Percentiles rank a stretch among this genome's conserved stretches.
phyloP scores from a whole-genome alignment of 495 filamentous ascomycete species.

The Cladorrhinum samala region DNA sequence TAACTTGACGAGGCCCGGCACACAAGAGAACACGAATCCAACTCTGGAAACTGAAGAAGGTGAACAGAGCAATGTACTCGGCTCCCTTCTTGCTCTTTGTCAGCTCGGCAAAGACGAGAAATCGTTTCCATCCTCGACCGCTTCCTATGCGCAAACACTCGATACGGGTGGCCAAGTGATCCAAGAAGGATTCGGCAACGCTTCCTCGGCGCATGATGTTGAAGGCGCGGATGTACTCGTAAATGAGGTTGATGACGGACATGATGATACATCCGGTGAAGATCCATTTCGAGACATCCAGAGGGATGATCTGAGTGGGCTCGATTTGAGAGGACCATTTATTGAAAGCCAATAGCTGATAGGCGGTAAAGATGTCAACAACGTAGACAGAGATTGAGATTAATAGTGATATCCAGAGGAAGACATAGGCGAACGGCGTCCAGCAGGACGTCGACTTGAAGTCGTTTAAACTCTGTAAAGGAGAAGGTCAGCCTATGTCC shows the following conservation, averaged over 20 bases:
- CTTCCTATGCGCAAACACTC: slow-evolving; percentile 68
- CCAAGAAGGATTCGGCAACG: slow-evolving; percentile 85
- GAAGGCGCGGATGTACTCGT: slow-evolving; percentile 70
- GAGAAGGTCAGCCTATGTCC: slow-evolving; percentile 7
- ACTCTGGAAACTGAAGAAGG: slow-evolving; percentile 90
- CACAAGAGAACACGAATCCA: slow-evolving; percentile 86
- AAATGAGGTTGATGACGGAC: slow-evolving; percentile 69
- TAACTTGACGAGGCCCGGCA: slow-evolving; percentile 80
- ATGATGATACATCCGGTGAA: slow-evolving; percentile 84
- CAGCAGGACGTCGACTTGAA: slow-evolving; percentile 78
- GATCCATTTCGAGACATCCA: slow-evolving; percentile 75
- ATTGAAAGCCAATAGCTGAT: slow-evolving; percentile 81
- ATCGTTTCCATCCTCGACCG: slow-evolving; percentile 71
- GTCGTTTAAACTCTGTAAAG: slow-evolving; percentile 72
- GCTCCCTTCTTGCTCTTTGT: slow-evolving; percentile 86
- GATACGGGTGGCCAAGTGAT: slow-evolving; percentile 73
- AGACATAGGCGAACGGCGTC: slow-evolving; percentile 72
- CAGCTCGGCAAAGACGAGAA: slow-evolving; percentile 86
- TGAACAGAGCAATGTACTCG: slow-evolving; percentile 87
- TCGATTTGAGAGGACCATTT: slow-evolving; percentile 53
- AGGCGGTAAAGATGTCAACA: slow-evolving; percentile 86
- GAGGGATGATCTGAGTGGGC: slow-evolving; percentile 45
- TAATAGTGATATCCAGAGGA: slow-evolving; percentile 71
- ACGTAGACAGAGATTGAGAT: slow-evolving; percentile 79
- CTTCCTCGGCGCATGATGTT: slow-evolving; percentile 75